phyloP scores from a whole-genome alignment of 768 basidiomycete species.

The Rossbeevera mucosa region DNA sequence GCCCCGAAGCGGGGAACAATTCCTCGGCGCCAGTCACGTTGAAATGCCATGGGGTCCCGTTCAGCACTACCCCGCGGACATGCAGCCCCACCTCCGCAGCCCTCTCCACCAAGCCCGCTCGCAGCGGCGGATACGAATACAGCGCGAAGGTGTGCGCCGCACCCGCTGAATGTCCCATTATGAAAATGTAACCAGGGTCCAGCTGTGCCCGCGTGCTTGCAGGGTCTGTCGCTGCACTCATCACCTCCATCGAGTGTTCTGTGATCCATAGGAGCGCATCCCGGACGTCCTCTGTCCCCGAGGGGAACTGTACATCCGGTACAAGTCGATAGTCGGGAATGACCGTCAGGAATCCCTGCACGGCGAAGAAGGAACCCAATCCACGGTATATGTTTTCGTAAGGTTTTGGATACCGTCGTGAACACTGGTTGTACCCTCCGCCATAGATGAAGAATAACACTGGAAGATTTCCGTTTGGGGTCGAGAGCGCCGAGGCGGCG shows the following conservation, averaged over 20 bases:
- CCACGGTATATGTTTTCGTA: conserved; percentile 50
- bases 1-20: conserved; percentile 22
- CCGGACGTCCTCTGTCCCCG: conserved; percentile 50
- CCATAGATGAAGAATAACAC: conserved; percentile 65
- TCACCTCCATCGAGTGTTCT: conserved; percentile 29
- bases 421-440: conserved; percentile 58
- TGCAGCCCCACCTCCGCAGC: conserved; percentile 15
- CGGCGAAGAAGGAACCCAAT: conserved; percentile 58
- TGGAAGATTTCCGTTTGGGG: conserved; percentile 32
- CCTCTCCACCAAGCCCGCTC: conserved; percentile 31
- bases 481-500: conserved; percentile 19
- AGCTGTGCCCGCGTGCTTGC: conserved; percentile 21
- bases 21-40: conserved; percentile 18
- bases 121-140: conserved; percentile 30
- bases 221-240: conserved; percentile 3
- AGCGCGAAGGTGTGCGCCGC: conserved; percentile 46
- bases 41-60: conserved; percentile 43
- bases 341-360: conserved; percentile 53
- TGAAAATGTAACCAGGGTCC: conserved; percentile 40
- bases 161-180: conserved; percentile 64
- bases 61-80: conserved; percentile 44
- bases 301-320: conserved; percentile 52
- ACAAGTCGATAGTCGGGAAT: too few relatives aligned
- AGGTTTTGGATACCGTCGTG: conserved; percentile 42
- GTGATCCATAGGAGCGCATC: conserved; percentile 56